These are phyloP conservation scores for Ogataea nonfermentans DNA, from an alignment of 805 yeast species.

Conservation along the genomic window DNA sequence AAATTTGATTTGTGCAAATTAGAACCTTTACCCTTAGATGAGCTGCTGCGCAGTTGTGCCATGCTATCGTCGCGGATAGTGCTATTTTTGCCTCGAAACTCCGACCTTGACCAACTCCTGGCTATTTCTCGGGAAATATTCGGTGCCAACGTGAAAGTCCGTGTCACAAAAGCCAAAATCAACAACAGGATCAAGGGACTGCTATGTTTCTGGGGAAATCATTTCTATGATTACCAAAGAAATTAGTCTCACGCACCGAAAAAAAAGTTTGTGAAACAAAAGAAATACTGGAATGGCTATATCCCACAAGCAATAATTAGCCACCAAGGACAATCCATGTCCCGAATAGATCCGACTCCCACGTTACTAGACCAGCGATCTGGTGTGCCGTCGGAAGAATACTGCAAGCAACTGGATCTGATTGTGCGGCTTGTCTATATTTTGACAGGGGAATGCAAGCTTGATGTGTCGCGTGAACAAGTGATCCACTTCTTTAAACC, in stretches of 20 bases:
- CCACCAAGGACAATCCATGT: constrained; percentile 5
- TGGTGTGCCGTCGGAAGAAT: constrained; percentile 11
- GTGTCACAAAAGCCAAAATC: constrained; percentile 43
- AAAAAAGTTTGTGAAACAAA: constrained; percentile 3
- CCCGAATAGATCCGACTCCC: constrained; percentile 7
- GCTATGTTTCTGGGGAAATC: constrained; percentile 59
- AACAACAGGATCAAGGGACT: constrained; percentile 52
- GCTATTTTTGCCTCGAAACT: constrained; percentile 63
- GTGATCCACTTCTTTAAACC: constrained; percentile 21
- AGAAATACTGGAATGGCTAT: background rate
- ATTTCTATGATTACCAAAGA: constrained; percentile 31
- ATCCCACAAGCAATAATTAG: background rate
- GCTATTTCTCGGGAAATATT: constrained; percentile 44
- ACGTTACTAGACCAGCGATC: background rate
- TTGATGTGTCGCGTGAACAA: constrained; percentile 18
- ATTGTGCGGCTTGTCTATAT: constrained; percentile 24
- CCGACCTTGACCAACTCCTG: constrained; percentile 51
- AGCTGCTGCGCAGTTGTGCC: constrained; percentile 42
- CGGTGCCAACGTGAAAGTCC: constrained; percentile 43
- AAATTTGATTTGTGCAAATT: constrained; percentile 46
- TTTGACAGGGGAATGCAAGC: constrained; percentile 26
- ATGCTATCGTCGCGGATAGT: constrained; percentile 48
- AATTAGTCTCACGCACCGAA: background rate
- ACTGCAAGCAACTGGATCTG: constrained; percentile 23
- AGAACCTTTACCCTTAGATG: constrained; percentile 48